Conservation (phyloP, 164 flowering plant genomes). For the Litsea cubeba region DNA sequence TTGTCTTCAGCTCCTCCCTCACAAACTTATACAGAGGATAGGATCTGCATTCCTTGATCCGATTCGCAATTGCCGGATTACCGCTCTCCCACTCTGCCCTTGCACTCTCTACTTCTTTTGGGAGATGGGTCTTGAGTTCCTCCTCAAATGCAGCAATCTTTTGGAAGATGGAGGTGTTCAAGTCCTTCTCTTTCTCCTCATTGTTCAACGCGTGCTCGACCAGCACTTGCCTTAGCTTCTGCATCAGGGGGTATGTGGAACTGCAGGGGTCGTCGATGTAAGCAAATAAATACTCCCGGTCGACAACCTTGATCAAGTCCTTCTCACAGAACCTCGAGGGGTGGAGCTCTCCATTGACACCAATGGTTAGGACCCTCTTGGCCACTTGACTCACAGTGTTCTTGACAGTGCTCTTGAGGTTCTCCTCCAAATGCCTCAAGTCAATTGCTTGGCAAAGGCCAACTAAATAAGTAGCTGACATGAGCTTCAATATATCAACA, state of each 20-base stretch:
- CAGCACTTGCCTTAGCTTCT: constrained; percentile 39
- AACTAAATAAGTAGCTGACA: constrained; percentile 41
- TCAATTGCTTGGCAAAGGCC: constrained; percentile 53
- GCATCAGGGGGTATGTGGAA: constrained; percentile 34
- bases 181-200: constrained; percentile 20
- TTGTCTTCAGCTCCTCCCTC: constrained; percentile 28
- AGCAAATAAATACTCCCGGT: constrained; percentile 29
- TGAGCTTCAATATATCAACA: constrained; percentile 42
- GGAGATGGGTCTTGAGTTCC: constrained; percentile 33
- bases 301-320: constrained; percentile 40
- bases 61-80: constrained; percentile 20
- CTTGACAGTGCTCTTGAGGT: constrained; percentile 34
- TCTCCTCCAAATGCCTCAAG: constrained; percentile 46
- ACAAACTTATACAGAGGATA: constrained; percentile 37
- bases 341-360: constrained; percentile 34
- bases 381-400: constrained; percentile 33
- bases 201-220: constrained; percentile 33
- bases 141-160: constrained; percentile 40
- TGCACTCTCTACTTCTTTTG: constrained; percentile 35
- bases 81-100: constrained; percentile 23
- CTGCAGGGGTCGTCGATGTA: constrained; percentile 47
- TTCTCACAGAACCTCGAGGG: constrained; percentile 41
- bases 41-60: constrained; percentile 44
- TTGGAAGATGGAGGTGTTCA: constrained; percentile 23
- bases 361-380: constrained; percentile 24